Evolutionary conservation across 768 basidiomycete genomes (phyloP).

Genomic region (Boletus tomentosulus): DNA sequence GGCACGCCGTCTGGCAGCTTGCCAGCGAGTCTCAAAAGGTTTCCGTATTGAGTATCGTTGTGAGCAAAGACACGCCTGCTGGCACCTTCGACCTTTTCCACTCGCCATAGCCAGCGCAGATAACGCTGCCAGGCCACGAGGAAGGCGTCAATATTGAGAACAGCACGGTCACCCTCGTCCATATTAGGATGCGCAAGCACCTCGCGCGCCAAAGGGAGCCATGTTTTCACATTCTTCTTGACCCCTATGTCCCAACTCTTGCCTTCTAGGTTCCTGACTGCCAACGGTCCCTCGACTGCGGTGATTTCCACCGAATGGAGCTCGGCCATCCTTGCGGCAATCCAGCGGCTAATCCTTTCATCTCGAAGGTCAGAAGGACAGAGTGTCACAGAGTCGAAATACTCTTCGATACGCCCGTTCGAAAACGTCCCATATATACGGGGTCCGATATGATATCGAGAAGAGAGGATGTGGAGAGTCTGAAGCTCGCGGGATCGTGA

Average conservation of each 20-base stretch:
- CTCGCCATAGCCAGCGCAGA: constrained; percentile 59
- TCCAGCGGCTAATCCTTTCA: constrained; percentile 72
- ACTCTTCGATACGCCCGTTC: constrained; percentile 95
- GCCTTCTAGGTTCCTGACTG: constrained; percentile 37
- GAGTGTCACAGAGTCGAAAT: constrained; percentile 84
- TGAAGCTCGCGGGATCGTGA: constrained; percentile 84
- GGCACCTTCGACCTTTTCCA: constrained; percentile 54
- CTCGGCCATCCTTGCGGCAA: constrained; percentile 94
- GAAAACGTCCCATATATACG: constrained; percentile 91
- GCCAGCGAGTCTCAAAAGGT: constrained; percentile 67
- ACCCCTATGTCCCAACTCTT: constrained; percentile 56
- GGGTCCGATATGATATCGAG: constrained; percentile 84
- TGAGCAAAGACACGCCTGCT: constrained; percentile 78
- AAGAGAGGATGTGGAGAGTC: constrained; percentile 85
- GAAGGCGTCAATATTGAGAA: constrained; percentile 65
- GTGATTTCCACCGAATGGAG: constrained; percentile 88
- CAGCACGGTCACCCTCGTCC: constrained; percentile 40
- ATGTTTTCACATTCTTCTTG: constrained; percentile 62
- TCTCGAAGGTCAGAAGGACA: constrained; percentile 76
- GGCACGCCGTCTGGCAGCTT: constrained; percentile 51
- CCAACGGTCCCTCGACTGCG: constrained; percentile 48
- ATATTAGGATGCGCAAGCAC: constrained; percentile 65
- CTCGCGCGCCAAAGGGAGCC: constrained; percentile 67
- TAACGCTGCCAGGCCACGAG: constrained; percentile 64
- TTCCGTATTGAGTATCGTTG: constrained; percentile 96